Evolutionary conservation across 2,329 filamentous ascomycete genomes (phyloP).

Genomic region (Cladophialophora carrionii): DNA sequence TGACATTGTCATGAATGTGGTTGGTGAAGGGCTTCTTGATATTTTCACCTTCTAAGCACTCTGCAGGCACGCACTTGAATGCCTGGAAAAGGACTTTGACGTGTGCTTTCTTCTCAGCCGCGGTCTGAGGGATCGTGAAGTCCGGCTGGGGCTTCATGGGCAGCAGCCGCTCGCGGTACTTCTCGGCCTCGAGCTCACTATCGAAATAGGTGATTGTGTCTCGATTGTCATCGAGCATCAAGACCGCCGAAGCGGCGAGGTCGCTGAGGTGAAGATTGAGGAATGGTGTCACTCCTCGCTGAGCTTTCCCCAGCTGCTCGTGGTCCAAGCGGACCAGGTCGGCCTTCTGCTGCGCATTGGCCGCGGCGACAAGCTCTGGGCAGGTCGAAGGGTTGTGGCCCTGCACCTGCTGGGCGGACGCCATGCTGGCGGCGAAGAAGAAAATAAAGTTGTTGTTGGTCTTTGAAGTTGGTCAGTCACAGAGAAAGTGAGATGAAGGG

Average conservation of each 20-base stretch:
- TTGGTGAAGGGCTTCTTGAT: conserved; percentile 44
- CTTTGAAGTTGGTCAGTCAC: conserved; percentile 23
- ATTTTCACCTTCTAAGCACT: conserved; percentile 40
- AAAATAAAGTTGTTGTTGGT: conserved; percentile 1
- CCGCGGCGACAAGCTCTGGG: conserved; percentile 6
- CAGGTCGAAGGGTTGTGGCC: conserved; percentile 14
- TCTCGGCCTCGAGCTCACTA: conserved; percentile 18
- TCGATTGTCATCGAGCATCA: not conserved
- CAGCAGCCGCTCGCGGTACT: conserved; percentile 28
- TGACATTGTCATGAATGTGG: conserved; percentile 35
- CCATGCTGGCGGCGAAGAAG: not conserved
- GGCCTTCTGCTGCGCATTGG: conserved; percentile 3
- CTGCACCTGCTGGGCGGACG: not conserved
- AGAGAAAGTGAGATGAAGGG: conserved; percentile 5
- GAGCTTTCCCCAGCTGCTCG: not conserved
- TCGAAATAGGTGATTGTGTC: conserved; percentile 20
- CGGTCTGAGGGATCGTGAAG: conserved; percentile 39
- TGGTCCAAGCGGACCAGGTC: not conserved
- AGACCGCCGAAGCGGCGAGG: not conserved
- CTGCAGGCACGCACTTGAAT: conserved; percentile 41
- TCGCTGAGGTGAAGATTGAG: not conserved
- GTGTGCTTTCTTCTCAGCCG: conserved; percentile 37
- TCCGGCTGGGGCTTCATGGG: conserved; percentile 29
- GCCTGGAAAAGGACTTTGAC: conserved; percentile 43
- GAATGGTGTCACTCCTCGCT: conserved; percentile 18